A percentile compares a stretch with the other conserved stretches of the same genome.
These are phyloP conservation scores for Leishmania lainsoni DNA, from an alignment of 208 protist species.

Conservation along the genomic window DNA sequence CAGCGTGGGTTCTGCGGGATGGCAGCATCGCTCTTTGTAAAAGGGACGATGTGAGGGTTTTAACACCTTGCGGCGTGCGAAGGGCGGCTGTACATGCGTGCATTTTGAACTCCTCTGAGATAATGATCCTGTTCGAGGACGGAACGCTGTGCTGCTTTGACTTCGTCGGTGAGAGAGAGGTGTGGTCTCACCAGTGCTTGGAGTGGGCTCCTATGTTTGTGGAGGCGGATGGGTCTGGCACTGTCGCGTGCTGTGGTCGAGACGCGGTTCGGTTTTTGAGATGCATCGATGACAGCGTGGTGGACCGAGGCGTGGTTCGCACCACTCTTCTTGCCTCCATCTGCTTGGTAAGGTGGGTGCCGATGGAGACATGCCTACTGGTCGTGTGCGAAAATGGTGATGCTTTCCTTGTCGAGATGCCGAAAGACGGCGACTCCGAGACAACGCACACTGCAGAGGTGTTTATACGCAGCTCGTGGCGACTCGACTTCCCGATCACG, in stretches of 20 bases:
- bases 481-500: constrained; percentile 77
- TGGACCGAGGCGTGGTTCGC: constrained; percentile 21
- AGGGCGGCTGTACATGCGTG: constrained; percentile 19
- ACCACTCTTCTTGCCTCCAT: constrained; percentile 32
- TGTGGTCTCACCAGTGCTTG: constrained; percentile 17
- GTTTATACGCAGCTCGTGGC: constrained; percentile 67
- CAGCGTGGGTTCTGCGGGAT: constrained; percentile 23
- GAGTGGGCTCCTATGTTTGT: constrained; percentile 15
- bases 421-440: constrained; percentile 26
- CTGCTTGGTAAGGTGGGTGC: constrained; percentile 36
- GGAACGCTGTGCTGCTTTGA: constrained; percentile 15
- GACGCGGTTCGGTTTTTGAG: constrained; percentile 25
- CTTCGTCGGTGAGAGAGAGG: constrained; percentile 4
- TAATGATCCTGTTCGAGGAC: constrained; percentile 21
- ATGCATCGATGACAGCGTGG: constrained; percentile 3
- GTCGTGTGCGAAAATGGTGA: constrained; percentile 67
- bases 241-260: constrained; percentile 17
- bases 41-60: constrained; percentile 2
- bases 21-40: constrained; percentile 18
- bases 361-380: constrained; percentile 40
- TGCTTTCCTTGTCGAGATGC: constrained; percentile 49
- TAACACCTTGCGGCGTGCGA: background rate
- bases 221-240: constrained; percentile 21
- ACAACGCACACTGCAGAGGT: constrained; percentile 32
- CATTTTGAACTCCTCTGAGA: constrained; percentile 5